phyloP scores from a whole-genome alignment of 768 basidiomycete genomes.

The Russula vinacea region DNA sequence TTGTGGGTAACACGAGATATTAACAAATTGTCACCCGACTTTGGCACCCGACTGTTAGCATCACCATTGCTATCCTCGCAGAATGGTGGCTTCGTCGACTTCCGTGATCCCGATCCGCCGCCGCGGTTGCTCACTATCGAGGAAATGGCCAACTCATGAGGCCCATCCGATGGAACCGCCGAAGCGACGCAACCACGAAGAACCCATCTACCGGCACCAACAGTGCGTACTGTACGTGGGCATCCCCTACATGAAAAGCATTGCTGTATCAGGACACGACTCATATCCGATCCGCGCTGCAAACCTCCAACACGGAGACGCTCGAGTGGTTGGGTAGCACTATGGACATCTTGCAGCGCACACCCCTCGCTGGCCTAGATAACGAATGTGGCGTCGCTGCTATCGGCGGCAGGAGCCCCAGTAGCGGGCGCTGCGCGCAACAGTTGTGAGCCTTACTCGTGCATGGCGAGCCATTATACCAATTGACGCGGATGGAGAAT shows the following conservation, averaged over 20 bases:
- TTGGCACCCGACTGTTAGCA: too few relatives aligned
- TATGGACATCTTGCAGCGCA: slow-evolving; percentile 66
- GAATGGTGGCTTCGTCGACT: slow-evolving; percentile 43
- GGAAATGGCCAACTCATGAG: slow-evolving; percentile 44
- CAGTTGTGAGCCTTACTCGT: slow-evolving; percentile 1
- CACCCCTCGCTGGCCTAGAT: background rate
- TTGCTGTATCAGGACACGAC: slow-evolving; percentile 31
- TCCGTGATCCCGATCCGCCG: slow-evolving; percentile 84
- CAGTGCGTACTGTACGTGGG: slow-evolving; percentile 2
- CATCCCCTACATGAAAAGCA: slow-evolving; percentile 21
- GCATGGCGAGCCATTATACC: slow-evolving; percentile 18
- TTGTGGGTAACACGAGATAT: too few relatives aligned
- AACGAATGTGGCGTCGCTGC: slow-evolving; percentile 16
- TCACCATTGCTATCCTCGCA: slow-evolving; percentile 2
- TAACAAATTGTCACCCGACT: too few relatives aligned
- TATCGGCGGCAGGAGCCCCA: background rate
- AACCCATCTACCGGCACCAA: slow-evolving; percentile 10
- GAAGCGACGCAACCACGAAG: slow-evolving; percentile 16
- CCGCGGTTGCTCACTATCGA: slow-evolving; percentile 55
- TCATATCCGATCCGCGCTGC: slow-evolving; percentile 44
- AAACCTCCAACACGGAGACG: slow-evolving; percentile 66
- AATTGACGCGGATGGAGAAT: slow-evolving; percentile 9
- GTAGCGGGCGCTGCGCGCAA: background rate
- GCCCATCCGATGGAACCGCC: slow-evolving; percentile 22
- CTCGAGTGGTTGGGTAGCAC: slow-evolving; percentile 62